A percentile compares a stretch with the other conserved stretches of the same genome.
Evolutionary conservation across 768 basidiomycete genomes (phyloP).

Genomic region (Strobilomyces confusus): DNA sequence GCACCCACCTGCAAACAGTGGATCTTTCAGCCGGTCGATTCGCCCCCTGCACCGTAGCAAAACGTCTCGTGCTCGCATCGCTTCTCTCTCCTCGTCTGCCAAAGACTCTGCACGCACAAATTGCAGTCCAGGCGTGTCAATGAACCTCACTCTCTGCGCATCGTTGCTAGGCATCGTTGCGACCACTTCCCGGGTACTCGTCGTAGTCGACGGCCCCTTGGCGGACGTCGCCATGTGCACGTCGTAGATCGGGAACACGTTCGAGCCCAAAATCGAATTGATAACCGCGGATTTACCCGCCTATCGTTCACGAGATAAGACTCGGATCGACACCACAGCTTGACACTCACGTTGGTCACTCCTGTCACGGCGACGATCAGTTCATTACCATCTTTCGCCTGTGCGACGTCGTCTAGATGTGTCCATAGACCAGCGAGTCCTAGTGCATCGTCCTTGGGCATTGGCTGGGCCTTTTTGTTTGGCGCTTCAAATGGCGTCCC

Average conservation of each 20-base stretch:
- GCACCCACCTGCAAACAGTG: conserved; percentile 59
- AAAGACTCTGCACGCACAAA: conserved; percentile 41
- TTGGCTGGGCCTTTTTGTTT: conserved; percentile 47
- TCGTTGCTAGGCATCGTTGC: conserved; percentile 42
- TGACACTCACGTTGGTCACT: conserved; percentile 64
- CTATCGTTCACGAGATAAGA: conserved; percentile 34
- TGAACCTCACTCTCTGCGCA: conserved; percentile 49
- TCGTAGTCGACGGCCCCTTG: conserved; percentile 65
- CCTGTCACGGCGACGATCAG: conserved; percentile 78
- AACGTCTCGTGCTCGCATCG: conserved; percentile 55
- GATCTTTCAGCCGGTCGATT: conserved; percentile 83
- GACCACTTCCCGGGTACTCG: conserved; percentile 59
- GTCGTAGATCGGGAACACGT: conserved; percentile 54
- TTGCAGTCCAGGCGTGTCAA: conserved; percentile 84
- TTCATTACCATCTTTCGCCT: conserved; percentile 43
- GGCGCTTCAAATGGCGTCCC: conserved; percentile 19
- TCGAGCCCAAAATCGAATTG: conserved; percentile 64
- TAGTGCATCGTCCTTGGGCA: conserved; percentile 49
- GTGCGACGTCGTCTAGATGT: conserved; percentile 45
- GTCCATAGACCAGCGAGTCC: conserved; percentile 53
- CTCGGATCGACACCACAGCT: background rate
- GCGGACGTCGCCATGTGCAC: conserved; percentile 42
- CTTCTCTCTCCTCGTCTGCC: conserved; percentile 28
- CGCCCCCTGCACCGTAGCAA: conserved; percentile 76
- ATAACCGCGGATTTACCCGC: conserved; percentile 82